A percentile compares a stretch with the other conserved stretches of the same genome.
Conservation (phyloP, 257 asterid genomes). For the Solanum neorickii region DNA sequence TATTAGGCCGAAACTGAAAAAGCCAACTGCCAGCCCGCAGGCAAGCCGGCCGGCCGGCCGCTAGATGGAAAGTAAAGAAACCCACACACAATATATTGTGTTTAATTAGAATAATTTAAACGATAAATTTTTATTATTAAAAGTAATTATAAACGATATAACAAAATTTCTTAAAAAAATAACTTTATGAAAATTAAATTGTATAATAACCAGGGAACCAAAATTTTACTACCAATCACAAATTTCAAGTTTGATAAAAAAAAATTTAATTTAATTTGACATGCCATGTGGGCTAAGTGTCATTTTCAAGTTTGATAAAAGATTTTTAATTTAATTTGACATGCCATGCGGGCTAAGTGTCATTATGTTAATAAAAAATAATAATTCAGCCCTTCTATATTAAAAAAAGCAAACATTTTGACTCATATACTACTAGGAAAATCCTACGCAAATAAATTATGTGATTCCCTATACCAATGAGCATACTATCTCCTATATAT, state of each 20-base stretch:
- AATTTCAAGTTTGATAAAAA: neutral
- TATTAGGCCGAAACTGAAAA: neutral
- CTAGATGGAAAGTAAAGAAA: neutral
- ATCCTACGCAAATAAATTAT: neutral
- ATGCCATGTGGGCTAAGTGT: accelerated
- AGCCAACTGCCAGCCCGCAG: neutral
- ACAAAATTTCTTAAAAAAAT: neutral
- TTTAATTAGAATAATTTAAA: neutral
- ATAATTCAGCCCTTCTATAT: neutral
- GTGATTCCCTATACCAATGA: neutral
- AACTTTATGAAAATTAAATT: neutral
- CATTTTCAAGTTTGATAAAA: neutral
- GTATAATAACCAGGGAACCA: neutral
- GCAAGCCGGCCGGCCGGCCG: neutral
- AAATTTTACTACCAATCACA: accelerated
- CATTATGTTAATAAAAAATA: neutral
- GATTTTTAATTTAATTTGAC: neutral
- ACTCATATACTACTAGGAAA: neutral
- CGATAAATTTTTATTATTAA: neutral
- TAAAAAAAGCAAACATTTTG: neutral
- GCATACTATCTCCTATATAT: neutral
- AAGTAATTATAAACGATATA: neutral
- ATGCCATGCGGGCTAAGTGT: accelerated
- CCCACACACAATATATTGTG: accelerated
- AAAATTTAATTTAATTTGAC: neutral